Evolutionary conservation across 352 stramenopile genomes (phyloP), one percentile per base, ranked within the genome.

Genomic region (Globisporangium emineosum): DNA sequence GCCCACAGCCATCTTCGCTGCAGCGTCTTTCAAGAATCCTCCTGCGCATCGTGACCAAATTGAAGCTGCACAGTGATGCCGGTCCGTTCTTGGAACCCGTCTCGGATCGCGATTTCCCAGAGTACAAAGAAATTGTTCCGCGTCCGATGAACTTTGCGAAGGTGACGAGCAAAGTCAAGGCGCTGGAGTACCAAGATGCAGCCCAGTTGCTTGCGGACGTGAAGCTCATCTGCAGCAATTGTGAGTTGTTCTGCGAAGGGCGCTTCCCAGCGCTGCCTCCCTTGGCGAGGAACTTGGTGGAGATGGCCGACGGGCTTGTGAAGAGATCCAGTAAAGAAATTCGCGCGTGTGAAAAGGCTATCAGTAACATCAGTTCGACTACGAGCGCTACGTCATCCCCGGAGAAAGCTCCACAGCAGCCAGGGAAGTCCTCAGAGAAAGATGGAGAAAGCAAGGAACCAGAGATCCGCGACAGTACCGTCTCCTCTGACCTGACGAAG

Each of bases 51-150:
- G 30, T 93, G 12, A 69, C 71, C 1, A 91, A 91, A 55, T 43
- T 94, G 3, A 88, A 83, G 54, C 64, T 77, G 55, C 72, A 90
- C 33, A 49, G 69, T 0, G 82, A 93, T 64, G 74, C 86, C 7
- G 82, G 78, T 7, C 86, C 86, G 23, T 94, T 94, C 64, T 50
- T 93, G 29, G 86, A 94, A 25, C 82, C 86, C 13, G 86, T 94
- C 13, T 93, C 86, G 3, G 80, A 85, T 62, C 71, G 66, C n/a
- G 83, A 94, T 27, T 94, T 94, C 45, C 86, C 86, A 0, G 79
- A 91, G 52, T 94, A 94, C 70, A 93, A 90, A 53, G 83, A 93
- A 33, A 92, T 94, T 43, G 74, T 94, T 19, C 67, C 81, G 42
- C 69, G 85, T 57, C 86, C 86, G 7, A 93, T 93, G 77, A 76